phyloP scores from a whole-genome alignment of 2,329 filamentous ascomycete genomes.

The Exophiala xenobiotica region DNA sequence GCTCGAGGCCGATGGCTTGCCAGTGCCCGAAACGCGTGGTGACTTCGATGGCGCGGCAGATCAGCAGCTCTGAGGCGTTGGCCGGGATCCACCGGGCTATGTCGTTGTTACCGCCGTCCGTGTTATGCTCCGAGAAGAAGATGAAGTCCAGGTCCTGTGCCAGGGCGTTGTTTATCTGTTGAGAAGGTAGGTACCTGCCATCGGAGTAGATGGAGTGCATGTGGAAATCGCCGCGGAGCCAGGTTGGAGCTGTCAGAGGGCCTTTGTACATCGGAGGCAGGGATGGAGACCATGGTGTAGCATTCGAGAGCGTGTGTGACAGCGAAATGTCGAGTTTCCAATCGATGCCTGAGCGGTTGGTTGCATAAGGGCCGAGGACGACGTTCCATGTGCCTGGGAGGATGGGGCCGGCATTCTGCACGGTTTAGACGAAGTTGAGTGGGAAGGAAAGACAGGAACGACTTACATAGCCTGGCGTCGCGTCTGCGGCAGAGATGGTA shows the following conservation, averaged over 20 bases:
- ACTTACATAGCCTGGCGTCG: slow-evolving; percentile 29
- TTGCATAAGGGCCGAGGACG: slow-evolving; percentile 28
- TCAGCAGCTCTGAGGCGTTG: slow-evolving; percentile 25
- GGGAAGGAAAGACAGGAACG: not conserved
- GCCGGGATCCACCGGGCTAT: slow-evolving; percentile 22
- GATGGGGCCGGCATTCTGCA: slow-evolving; percentile 24
- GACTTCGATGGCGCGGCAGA: slow-evolving; percentile 31
- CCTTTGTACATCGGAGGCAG: slow-evolving; percentile 4
- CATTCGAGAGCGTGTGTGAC: slow-evolving; percentile 11
- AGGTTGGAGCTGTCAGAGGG: slow-evolving; percentile 2
- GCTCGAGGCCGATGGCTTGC: slow-evolving; percentile 30
- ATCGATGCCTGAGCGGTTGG: slow-evolving; percentile 26
- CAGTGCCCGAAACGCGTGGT: slow-evolving; percentile 31
- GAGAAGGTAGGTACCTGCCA: slow-evolving; percentile 24
- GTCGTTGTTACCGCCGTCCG: slow-evolving; percentile 28
- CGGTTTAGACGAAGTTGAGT: not conserved
- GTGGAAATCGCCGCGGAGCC: slow-evolving; percentile 31
- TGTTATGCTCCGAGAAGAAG: slow-evolving; percentile 33
- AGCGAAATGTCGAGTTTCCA: slow-evolving; percentile 26
- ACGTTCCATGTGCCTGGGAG: slow-evolving; percentile 30
- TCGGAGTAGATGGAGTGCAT: slow-evolving; percentile 33
- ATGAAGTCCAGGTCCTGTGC: slow-evolving; percentile 27
- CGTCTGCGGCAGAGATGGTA: slow-evolving; percentile 26
- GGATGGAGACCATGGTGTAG: slow-evolving; percentile 10
- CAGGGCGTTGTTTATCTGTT: slow-evolving; percentile 24